Evolutionary conservation across 2,329 filamentous ascomycete genomes (phyloP).

Genomic region (Aspergillus vadensis): DNA sequence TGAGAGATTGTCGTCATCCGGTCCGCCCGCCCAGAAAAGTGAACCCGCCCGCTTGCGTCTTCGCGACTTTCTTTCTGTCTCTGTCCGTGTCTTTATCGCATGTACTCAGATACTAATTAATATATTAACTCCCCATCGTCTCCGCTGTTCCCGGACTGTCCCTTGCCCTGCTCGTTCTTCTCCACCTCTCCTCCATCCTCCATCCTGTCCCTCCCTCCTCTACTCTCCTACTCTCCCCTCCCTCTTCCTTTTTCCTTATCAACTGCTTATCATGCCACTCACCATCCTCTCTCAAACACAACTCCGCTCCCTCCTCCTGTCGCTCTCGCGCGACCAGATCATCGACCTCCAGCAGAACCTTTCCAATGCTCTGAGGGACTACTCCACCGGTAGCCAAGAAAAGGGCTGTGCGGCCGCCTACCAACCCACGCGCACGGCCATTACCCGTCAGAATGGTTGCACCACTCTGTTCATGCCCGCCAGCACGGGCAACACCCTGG

Average conservation of each 20-base stretch:
- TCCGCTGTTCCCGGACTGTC: too few species aligned
- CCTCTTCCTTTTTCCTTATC: too few species aligned
- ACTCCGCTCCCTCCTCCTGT: constrained; percentile 57
- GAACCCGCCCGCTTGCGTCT: not conserved
- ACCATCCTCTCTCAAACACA: constrained; percentile 61
- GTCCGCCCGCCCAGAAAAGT: not conserved
- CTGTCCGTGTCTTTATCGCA: not conserved
- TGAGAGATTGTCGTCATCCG: not conserved
- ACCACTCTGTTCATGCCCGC: constrained; percentile 70
- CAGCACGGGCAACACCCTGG: constrained; percentile 59
- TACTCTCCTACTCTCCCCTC: too few species aligned
- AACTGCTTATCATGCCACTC: constrained; percentile 53
- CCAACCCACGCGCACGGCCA: constrained; percentile 63
- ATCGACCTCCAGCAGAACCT: constrained; percentile 59
- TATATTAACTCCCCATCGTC: too few species aligned
- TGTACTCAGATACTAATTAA: too few species aligned
- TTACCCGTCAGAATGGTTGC: constrained; percentile 62
- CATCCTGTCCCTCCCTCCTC: too few species aligned
- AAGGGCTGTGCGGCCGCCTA: constrained; percentile 61
- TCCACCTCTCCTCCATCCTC: too few species aligned
- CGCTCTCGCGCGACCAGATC: constrained; percentile 60
- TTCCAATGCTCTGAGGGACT: constrained; percentile 63
- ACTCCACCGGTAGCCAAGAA: constrained; percentile 63
- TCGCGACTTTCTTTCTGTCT: not conserved
- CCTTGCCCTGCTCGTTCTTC: too few species aligned